A percentile compares a stretch with the other conserved stretches of the same genome.
Conservation (phyloP, 345 rosid genomes). For the Dovyalis caffra region DNA sequence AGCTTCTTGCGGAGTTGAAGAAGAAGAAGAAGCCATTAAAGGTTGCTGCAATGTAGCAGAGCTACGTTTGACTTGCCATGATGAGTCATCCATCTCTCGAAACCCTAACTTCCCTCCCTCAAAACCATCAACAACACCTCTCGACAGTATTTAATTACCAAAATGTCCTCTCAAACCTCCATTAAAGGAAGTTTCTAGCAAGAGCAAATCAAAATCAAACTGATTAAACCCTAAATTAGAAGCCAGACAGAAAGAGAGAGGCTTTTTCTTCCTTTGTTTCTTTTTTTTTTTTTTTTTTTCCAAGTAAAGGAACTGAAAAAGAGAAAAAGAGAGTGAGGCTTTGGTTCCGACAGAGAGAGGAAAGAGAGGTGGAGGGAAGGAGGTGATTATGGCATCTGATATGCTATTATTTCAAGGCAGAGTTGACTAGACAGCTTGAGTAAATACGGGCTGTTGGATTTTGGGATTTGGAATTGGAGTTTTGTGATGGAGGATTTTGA, state of each 20-base stretch:
- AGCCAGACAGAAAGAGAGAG: no score
- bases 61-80: slow-evolving; percentile 40
- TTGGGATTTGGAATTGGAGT: background rate
- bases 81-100: slow-evolving; percentile 12
- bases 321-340: background rate
- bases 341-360: slow-evolving; percentile 8
- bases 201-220: no score
- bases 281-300: no score
- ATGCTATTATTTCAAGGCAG: slow-evolving; percentile 21
- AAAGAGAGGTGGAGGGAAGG: background rate
- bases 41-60: slow-evolving; percentile 26
- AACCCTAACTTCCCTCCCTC: slow-evolving; percentile 27
- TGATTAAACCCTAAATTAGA: no score
- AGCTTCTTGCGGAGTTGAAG: slow-evolving; percentile 33
- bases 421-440: slow-evolving; percentile 19
- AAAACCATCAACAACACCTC: slow-evolving; percentile 4
- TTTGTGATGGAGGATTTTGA: background rate
- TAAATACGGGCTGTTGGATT: slow-evolving; percentile 14
- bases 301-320: background rate
- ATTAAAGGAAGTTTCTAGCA: no score
- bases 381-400: slow-evolving; percentile 18
- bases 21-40: slow-evolving; percentile 21
- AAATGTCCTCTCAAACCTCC: no score
- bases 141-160: background rate
- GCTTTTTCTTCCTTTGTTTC: no score